Percentiles rank a stretch among this genome's conserved stretches.
Evolutionary conservation across 1,284 basidiomycete genomes (phyloP).

Genomic region (Pascua guehoae): DNA sequence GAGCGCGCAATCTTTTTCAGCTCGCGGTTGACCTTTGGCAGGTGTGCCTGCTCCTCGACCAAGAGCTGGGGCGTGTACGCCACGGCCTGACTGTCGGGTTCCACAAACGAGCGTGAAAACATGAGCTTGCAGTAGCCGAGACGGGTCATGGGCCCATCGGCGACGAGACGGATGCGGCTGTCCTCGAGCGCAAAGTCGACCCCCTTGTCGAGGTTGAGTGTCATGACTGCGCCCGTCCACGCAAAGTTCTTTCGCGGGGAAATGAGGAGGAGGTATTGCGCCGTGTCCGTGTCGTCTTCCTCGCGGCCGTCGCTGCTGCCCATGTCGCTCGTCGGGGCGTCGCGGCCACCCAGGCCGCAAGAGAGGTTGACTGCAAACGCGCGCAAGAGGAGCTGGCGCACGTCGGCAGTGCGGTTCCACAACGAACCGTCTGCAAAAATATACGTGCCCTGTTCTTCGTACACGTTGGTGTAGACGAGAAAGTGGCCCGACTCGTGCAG

Average conservation of each 20-base stretch:
- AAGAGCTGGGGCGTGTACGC: constrained; percentile 56
- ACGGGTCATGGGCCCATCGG: constrained; percentile 77
- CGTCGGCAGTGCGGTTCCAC: constrained; percentile 73
- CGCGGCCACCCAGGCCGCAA: constrained; percentile 2
- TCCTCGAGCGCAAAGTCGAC: constrained; percentile 77
- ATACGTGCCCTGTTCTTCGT: constrained; percentile 91
- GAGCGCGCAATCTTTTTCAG: constrained; percentile 85
- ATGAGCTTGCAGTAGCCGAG: constrained; percentile 73
- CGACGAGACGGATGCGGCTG: constrained; percentile 75
- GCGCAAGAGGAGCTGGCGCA: constrained; percentile 76
- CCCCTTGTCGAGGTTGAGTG: constrained; percentile 55
- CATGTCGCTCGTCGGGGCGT: constrained; percentile 47
- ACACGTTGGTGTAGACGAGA: constrained; percentile 84
- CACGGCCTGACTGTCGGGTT: constrained; percentile 39
- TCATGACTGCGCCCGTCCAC: constrained; percentile 85
- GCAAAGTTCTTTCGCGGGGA: constrained; percentile 84
- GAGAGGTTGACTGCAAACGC: constrained; percentile 60
- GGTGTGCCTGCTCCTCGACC: constrained; percentile 84
- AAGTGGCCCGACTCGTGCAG: constrained; percentile 87
- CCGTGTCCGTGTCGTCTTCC: constrained; percentile 49
- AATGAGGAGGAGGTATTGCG: constrained; percentile 75
- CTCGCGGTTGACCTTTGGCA: constrained; percentile 83
- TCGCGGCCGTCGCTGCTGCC: constrained; percentile 56
- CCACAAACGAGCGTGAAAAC: constrained; percentile 64
- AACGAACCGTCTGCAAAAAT: constrained; percentile 82